These are phyloP conservation scores for Ashbya aceris DNA, from an alignment of 1,139 yeast species.

Conservation along the genomic window DNA sequence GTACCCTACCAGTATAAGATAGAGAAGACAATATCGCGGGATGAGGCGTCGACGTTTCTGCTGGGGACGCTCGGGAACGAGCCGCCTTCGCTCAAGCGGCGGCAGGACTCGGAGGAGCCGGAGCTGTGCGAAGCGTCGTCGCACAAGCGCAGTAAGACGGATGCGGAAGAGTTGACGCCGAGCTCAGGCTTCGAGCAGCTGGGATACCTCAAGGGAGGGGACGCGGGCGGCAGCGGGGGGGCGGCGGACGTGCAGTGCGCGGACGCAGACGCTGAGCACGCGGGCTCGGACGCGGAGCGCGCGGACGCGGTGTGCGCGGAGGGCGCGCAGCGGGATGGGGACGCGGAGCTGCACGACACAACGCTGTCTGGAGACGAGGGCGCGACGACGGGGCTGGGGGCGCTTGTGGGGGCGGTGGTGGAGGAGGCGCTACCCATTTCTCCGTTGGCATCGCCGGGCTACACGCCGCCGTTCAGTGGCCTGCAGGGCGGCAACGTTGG, in stretches of 20 bases:
- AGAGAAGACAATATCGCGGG: constrained; percentile 4
- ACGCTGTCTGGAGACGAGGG: background rate
- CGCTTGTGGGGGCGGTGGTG: constrained; percentile 5
- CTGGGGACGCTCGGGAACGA: background rate
- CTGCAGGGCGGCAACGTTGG: background rate
- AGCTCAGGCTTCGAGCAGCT: constrained; percentile 1
- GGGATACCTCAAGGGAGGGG: background rate
- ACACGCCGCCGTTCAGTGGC: constrained; percentile 8
- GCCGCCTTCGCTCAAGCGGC: constrained; percentile 3
- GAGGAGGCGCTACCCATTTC: constrained; percentile 23
- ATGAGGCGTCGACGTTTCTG: constrained; percentile 1
- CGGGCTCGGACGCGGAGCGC: background rate
- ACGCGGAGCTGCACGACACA: constrained; percentile 1
- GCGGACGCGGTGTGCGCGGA: background rate
- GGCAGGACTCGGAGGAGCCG: constrained; percentile 5
- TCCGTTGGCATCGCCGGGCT: constrained; percentile 25
- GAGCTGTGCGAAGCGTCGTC: constrained; percentile 3
- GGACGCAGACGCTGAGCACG: background rate
- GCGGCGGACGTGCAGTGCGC: background rate
- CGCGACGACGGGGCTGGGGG: constrained; percentile 1
- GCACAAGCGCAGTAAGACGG: constrained; percentile 9
- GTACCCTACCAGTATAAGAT: constrained; percentile 16
- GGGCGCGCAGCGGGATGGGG: background rate
- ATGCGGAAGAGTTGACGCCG: constrained; percentile 4
- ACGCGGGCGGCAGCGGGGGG: background rate